Conservation (phyloP, 495 filamentous ascomycete species). For the Aspergillus saccharolyticus region DNA sequence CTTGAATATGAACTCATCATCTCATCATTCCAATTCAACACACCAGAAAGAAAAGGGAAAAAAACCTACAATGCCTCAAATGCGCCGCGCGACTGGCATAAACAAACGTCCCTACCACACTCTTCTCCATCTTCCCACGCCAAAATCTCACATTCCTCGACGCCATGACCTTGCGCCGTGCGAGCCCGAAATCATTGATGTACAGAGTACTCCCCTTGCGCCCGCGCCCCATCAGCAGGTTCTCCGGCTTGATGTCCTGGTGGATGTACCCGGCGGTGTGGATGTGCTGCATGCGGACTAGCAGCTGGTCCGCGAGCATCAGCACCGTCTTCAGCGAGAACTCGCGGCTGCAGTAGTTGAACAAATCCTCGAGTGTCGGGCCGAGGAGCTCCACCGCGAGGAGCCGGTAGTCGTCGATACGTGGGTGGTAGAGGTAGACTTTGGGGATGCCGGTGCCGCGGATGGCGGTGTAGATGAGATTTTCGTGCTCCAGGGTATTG, state of each 20-base stretch:
- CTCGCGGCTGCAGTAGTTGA: constrained; percentile 25
- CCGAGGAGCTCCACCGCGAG: constrained; percentile 34
- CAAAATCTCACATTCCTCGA: neutral
- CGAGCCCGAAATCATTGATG: constrained; percentile 26
- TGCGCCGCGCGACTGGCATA: constrained; percentile 2
- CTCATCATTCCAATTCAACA: neutral
- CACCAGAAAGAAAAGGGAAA: neutral
- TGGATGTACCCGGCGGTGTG: constrained; percentile 28
- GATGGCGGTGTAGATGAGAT: neutral
- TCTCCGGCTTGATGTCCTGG: constrained; percentile 35
- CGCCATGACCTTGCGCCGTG: neutral
- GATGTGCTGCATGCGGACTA: constrained; percentile 7
- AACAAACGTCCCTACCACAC: neutral
- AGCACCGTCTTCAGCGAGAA: constrained; percentile 36
- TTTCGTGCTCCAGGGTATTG: neutral
- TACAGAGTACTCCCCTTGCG: constrained; percentile 29
- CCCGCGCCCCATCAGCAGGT: constrained; percentile 30
- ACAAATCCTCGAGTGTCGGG: constrained; percentile 33
- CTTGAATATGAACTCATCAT: no score
- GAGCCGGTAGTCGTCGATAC: constrained; percentile 22
- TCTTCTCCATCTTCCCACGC: neutral
- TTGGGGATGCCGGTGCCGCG: constrained; percentile 24
- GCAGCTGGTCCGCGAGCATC: constrained; percentile 31
- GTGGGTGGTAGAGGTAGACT: constrained; percentile 21
- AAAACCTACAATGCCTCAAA: neutral